Evolutionary conservation across 176 grass and related monocot species (phyloP).

Genomic region (Zizania latifolia): DNA sequence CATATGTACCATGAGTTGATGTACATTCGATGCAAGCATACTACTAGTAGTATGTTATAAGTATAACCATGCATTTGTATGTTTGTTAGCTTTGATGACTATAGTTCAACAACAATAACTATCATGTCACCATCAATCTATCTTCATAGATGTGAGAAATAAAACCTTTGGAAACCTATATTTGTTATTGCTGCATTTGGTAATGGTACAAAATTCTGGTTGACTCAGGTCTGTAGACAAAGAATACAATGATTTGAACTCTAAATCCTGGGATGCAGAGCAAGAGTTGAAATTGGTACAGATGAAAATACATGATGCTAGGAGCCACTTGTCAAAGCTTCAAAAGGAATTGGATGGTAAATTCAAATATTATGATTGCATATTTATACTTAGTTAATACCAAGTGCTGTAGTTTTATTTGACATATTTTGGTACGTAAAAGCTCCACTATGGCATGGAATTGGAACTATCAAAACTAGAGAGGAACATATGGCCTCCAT

Average conservation of each 20-base stretch:
- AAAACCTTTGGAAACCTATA: not conserved
- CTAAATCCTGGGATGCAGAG: constrained; percentile 76
- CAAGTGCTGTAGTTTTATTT: not conserved
- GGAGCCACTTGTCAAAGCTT: constrained; percentile 60
- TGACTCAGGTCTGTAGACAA: constrained; percentile 58
- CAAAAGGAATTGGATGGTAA: constrained; percentile 87
- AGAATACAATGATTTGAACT: constrained; percentile 77
- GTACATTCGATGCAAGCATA: not conserved
- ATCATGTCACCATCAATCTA: not conserved
- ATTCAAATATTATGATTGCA: constrained; percentile 2
- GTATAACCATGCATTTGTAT: not conserved
- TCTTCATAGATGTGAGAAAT: not conserved
- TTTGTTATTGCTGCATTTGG: constrained; percentile 24
- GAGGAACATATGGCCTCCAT: too few relatives aligned
- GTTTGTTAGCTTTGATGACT: not conserved
- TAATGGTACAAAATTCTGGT: constrained; percentile 11
- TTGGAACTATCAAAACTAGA: not conserved
- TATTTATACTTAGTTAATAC: constrained; percentile 6
- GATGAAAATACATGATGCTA: constrained; percentile 73
- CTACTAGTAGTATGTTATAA: not conserved
- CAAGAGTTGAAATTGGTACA: constrained; percentile 71
- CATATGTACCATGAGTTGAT: not conserved
- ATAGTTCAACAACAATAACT: not conserved
- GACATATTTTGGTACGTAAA: not conserved
- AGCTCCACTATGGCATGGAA: constrained; percentile 8